Base-by-base conservation (phyloP, 2,329 filamentous ascomycete genomes). In the Kalmusia sp. region DNA sequence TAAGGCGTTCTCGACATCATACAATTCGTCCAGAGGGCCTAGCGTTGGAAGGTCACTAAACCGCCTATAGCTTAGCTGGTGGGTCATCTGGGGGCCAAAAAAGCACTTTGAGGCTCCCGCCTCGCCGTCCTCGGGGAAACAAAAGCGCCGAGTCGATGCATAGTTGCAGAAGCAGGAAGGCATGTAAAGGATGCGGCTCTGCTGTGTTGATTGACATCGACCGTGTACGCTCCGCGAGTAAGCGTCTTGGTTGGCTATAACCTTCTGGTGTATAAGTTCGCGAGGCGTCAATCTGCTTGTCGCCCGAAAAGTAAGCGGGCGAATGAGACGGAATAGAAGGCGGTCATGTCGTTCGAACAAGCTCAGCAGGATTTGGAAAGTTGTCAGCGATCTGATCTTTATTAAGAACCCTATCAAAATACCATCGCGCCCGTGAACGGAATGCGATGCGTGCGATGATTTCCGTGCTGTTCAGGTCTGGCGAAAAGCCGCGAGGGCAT, bases 21-120 rank as follows among this genome's bases (percentile, higher is more conserved):
- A 28, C 15, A n/a, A 47, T 45, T 45, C 43, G 43, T 45, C 30
- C 5, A 34, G 14, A 8, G 12, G 7, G 28, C 12, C 14, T 24
- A 45, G 30, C 30, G 17, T 27, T 1, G 5, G 14, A 22, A 19
- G 17, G 8, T 25, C 12, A 15, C 30, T 25, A 25, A 15, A 4
- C 43, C 17, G 7, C 24, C 6, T 28, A 28, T 1, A 14, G 31
- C n/a, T 19, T 47, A 47, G 44, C 33, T 11, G 21, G 21, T 28
- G 44, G 44, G 31, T 37, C 31, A 19, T 28, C 9, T 47, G 44
- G 44, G 44, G 44, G 44, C 44, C 22, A 35, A 21, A 37, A 45
- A 35, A 35, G 17, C n/a, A 12, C 27, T 14, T 27, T 15, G 15
- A 28, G 27, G 27, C 40, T 44, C 15, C 6, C 14, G 17, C 27